These are phyloP conservation scores for Tolypocladium inflatum DNA, from an alignment of 2,329 filamentous ascomycete genomes.

Conservation along the genomic window DNA sequence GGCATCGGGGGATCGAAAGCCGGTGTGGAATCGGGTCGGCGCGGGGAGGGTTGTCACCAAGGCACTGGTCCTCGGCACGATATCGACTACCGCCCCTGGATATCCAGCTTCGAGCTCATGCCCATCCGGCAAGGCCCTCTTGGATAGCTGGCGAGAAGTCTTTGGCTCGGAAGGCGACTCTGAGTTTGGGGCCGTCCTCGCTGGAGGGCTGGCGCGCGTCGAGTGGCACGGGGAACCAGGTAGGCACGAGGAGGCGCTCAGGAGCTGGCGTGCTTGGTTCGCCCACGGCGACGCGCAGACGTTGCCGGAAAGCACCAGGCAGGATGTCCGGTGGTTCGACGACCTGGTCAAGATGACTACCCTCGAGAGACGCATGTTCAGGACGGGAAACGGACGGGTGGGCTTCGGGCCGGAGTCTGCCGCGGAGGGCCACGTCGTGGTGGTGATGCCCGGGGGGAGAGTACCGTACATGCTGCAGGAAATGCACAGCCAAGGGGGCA, in stretches of 20 bases:
- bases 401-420: not conserved
- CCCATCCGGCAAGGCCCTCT: not conserved
- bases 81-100: not conserved
- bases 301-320: not conserved
- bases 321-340: not conserved
- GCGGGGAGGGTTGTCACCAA: not conserved
- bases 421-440: not conserved
- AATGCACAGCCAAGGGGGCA: not conserved
- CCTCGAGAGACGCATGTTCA: not conserved
- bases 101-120: not conserved
- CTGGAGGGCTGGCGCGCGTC: not conserved
- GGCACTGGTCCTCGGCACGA: not conserved
- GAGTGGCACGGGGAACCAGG: not conserved
- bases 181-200: not conserved
- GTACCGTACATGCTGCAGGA: not conserved
- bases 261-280: not conserved
- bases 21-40: not conserved
- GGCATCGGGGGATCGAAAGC: not conserved
- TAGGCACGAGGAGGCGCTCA: not conserved
- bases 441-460: not conserved
- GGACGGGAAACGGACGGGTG: not conserved
- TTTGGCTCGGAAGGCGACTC: not conserved
- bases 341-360: not conserved
- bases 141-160: not conserved
- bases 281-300: not conserved